Percentiles rank a stretch among this genome's conserved stretches.
These are phyloP conservation scores for Chaetomidium leptoderma DNA, from an alignment of 495 filamentous ascomycete species.

Conservation along the genomic window DNA sequence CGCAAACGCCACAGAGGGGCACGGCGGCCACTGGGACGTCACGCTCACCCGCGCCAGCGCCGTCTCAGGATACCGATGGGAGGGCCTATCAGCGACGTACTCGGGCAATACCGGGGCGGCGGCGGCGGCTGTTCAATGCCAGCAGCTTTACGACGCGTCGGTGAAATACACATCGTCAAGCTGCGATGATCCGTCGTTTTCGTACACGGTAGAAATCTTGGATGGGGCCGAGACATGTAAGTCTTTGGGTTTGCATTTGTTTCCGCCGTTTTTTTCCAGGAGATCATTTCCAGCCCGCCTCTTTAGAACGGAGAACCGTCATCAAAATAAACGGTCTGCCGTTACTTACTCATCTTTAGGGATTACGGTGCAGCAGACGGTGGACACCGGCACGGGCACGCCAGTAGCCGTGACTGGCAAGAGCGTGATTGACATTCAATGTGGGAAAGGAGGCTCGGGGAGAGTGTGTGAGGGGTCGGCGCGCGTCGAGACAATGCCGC, in stretches of 20 bases:
- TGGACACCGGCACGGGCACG: background rate
- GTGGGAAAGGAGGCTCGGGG: background rate
- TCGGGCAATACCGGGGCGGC: background rate
- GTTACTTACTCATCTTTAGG: no score
- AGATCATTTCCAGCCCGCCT: no score
- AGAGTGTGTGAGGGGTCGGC: background rate
- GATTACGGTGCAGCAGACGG: background rate
- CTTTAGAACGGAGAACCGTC: no score
- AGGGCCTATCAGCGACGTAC: background rate
- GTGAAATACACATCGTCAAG: background rate
- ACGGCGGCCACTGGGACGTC: background rate
- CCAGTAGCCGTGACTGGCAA: background rate
- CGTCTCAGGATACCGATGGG: constrained; percentile 1
- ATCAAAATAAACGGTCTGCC: no score
- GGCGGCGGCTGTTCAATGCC: background rate
- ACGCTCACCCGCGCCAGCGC: background rate
- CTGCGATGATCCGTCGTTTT: background rate
- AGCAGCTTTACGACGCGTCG: background rate
- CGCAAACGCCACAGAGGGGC: background rate
- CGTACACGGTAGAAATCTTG: background rate
- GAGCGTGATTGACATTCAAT: background rate
- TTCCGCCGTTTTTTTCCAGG: no score
- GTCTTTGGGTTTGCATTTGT: background rate
- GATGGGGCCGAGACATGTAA: background rate
- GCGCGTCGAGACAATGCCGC: background rate